phyloP scores from a whole-genome alignment of 495 filamentous ascomycete genomes.

The Hypoxylon lienhwacheense region DNA sequence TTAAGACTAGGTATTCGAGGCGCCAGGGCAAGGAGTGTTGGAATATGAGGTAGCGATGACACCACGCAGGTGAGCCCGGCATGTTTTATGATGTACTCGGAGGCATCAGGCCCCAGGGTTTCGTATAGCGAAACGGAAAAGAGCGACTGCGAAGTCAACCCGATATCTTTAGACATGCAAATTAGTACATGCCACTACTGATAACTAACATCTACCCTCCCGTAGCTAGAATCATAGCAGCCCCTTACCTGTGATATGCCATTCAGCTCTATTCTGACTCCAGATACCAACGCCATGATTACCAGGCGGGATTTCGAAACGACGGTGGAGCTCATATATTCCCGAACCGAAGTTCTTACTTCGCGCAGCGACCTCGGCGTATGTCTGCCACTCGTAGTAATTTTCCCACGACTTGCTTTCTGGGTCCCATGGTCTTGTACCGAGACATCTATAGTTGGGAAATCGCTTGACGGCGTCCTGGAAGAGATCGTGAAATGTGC shows the following conservation, averaged over 20 bases:
- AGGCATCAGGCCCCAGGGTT: conserved; percentile 84
- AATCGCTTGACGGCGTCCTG: conserved; percentile 61
- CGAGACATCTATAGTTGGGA: conserved; percentile 71
- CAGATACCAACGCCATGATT: conserved; percentile 90
- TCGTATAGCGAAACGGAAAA: conserved; percentile 96
- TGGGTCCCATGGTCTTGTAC: conserved; percentile 78
- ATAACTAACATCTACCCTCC: background rate
- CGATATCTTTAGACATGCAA: conserved; percentile 68
- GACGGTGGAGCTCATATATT: conserved; percentile 77
- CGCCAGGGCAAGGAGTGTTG: conserved; percentile 82
- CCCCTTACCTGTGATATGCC: conserved; percentile 83
- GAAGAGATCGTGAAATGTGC: conserved; percentile 80
- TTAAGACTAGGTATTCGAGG: conserved; percentile 76
- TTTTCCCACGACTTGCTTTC: conserved; percentile 71
- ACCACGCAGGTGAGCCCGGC: conserved; percentile 73
- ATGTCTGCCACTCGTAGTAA: conserved; percentile 81
- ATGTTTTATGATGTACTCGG: conserved; percentile 96
- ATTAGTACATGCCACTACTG: conserved; percentile 12
- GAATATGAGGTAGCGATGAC: conserved; percentile 81
- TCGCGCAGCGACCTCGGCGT: conserved; percentile 74
- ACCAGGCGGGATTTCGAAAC: conserved; percentile 61
- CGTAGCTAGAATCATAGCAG: background rate
- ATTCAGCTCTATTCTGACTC: conserved; percentile 95
- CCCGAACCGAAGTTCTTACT: conserved; percentile 86
- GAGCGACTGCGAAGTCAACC: conserved; percentile 82